phyloP scores from a whole-genome alignment of 306 rosid species.

The Arachis stenosperma region DNA sequence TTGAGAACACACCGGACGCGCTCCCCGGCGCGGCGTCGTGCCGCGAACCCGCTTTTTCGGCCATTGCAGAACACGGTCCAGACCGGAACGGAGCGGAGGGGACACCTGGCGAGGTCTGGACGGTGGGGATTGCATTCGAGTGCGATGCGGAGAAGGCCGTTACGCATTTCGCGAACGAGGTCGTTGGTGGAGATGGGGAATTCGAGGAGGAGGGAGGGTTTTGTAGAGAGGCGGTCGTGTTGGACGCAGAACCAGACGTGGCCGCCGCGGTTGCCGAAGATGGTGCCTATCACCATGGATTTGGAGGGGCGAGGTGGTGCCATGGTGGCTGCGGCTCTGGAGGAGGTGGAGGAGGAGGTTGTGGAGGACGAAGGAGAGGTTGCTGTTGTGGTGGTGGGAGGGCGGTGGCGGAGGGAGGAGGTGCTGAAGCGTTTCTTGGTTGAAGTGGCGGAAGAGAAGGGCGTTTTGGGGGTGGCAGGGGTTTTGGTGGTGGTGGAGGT shows the following conservation, averaged over 20 bases:
- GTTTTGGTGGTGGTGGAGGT: slow-evolving; percentile 13
- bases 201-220: slow-evolving; percentile 78
- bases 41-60: slow-evolving; percentile 66
- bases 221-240: slow-evolving; percentile 61
- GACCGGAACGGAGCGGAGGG: slow-evolving; percentile 69
- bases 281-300: slow-evolving; percentile 83
- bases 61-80: slow-evolving; percentile 83
- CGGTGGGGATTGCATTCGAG: slow-evolving; percentile 54
- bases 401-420: slow-evolving; percentile 45
- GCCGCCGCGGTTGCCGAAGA: slow-evolving; percentile 85
- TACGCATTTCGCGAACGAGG: slow-evolving; percentile 83
- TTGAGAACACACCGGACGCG: slow-evolving; percentile 57
- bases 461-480: slow-evolving; percentile 6
- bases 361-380: slow-evolving; percentile 21
- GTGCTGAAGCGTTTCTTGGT: slow-evolving; percentile 79
- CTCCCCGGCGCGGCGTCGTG: slow-evolving; percentile 56
- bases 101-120: slow-evolving; percentile 49
- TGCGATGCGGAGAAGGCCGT: slow-evolving; percentile 82
- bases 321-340: not conserved
- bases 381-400: slow-evolving; percentile 31
- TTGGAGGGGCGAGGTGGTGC: slow-evolving; percentile 64
- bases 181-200: slow-evolving; percentile 70
- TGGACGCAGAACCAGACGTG: slow-evolving; percentile 90
- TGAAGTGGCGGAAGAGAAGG: slow-evolving; percentile 15
- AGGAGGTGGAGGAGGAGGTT: slow-evolving; percentile 47